A percentile compares a stretch with the other conserved stretches of the same genome.
phyloP scores from a whole-genome alignment of 257 asterid species.

The Craterostigma plantagineum region DNA sequence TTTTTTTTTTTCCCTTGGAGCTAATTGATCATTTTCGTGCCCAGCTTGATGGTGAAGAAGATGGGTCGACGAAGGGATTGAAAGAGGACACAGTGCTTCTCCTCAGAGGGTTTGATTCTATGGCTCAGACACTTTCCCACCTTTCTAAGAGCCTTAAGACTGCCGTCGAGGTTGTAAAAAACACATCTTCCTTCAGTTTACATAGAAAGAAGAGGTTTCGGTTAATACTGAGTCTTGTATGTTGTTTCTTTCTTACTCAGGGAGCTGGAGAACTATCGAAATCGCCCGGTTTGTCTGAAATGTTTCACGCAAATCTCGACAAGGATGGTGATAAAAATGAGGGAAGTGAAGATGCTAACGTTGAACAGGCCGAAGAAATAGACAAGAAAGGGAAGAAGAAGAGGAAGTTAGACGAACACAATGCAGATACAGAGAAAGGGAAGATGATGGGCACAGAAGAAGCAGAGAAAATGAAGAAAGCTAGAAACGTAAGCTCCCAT shows the following conservation, averaged over 20 bases:
- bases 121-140: slow-evolving; percentile 58
- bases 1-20: background rate
- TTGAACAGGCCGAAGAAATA: slow-evolving; percentile 11
- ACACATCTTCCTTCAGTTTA: background rate
- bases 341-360: slow-evolving; percentile 5
- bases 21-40: background rate
- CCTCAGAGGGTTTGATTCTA: slow-evolving; percentile 43
- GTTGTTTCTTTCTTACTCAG: slow-evolving; percentile 14
- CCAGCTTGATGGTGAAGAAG: slow-evolving; percentile 24
- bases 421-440: slow-evolving; percentile 15
- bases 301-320: slow-evolving; percentile 40
- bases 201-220: background rate
- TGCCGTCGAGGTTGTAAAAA: slow-evolving; percentile 56
- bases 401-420: slow-evolving; percentile 50
- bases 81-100: slow-evolving; percentile 35
- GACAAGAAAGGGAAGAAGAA: slow-evolving; percentile 26
- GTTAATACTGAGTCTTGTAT: background rate
- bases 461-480: slow-evolving; percentile 47
- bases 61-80: slow-evolving; percentile 20
- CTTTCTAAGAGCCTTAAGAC: slow-evolving; percentile 52
- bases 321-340: slow-evolving; percentile 12
- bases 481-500: slow-evolving; percentile 53
- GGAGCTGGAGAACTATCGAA: slow-evolving; percentile 63
- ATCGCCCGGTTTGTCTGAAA: slow-evolving; percentile 57
- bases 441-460: slow-evolving; percentile 18